Evolutionary conservation across 2,329 filamentous ascomycete genomes (phyloP).

Genomic region (Pseudogymnoascus sp.): DNA sequence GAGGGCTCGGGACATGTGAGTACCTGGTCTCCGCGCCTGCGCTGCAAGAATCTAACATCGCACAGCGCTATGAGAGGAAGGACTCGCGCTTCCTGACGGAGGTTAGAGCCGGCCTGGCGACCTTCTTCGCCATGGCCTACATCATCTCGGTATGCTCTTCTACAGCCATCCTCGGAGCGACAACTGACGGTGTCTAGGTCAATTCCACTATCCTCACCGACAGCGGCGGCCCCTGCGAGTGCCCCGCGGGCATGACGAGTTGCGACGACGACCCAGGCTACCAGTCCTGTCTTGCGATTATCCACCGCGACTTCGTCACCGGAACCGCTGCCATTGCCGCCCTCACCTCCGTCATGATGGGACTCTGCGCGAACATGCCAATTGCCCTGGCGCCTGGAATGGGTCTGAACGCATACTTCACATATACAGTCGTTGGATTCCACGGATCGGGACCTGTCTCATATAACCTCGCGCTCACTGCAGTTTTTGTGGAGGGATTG

Average conservation of each 20-base stretch:
- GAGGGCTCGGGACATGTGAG: slow-evolving; percentile 77
- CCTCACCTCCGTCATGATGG: slow-evolving; percentile 75
- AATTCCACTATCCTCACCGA: slow-evolving; percentile 49
- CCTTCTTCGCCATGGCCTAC: slow-evolving; percentile 61
- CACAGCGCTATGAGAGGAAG: slow-evolving; percentile 33
- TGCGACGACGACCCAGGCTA: slow-evolving; percentile 53
- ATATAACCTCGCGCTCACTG: slow-evolving; percentile 69
- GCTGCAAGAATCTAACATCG: slow-evolving; percentile 10
- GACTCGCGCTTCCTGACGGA: slow-evolving; percentile 76
- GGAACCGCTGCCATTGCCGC: slow-evolving; percentile 78
- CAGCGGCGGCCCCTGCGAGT: slow-evolving; percentile 69
- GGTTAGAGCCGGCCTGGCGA: slow-evolving; percentile 72
- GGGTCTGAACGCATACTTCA: slow-evolving; percentile 82
- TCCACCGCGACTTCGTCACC: slow-evolving; percentile 64
- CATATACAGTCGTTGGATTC: slow-evolving; percentile 67
- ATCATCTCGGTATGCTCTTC: slow-evolving; percentile 49
- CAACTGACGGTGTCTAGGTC: slow-evolving; percentile 40
- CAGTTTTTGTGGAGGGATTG: slow-evolving; percentile 82
- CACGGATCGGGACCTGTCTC: slow-evolving; percentile 67
- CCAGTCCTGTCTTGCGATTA: slow-evolving; percentile 48
- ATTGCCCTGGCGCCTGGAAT: slow-evolving; percentile 67
- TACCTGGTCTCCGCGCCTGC: slow-evolving; percentile 18
- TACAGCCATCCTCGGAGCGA: slow-evolving; percentile 23
- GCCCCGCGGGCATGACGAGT: slow-evolving; percentile 47
- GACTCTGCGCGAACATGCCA: slow-evolving; percentile 67